Base-by-base conservation (phyloP, 2,329 filamentous ascomycete genomes). In the Penicillium sp. region DNA sequence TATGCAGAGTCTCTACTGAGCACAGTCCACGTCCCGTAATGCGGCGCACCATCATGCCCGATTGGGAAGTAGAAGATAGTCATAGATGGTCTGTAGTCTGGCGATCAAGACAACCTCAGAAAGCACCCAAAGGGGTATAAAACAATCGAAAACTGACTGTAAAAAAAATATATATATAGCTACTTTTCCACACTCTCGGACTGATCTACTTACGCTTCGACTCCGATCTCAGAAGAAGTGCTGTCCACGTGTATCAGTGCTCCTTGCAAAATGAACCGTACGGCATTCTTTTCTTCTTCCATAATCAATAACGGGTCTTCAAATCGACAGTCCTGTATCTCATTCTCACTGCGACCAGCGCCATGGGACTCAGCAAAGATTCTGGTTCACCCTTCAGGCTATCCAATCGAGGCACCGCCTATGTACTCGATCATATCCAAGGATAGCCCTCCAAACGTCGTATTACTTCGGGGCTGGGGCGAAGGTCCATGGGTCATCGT, bases 21-120 rank as follows among this genome's bases (percentile, higher is more conserved):
- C 41, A 28, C 41, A 26, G 33, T 24, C 45, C 45, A 39, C 31
- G 19, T 41, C 42, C 13, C 41, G 43, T 19, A 13, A 28, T 19
- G 5, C 32, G 29, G 50, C 47, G 53, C 51, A 39, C 12, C 21
- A 44, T 51, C 4, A 10, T 17, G 1, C 53, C 45, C 33, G 21
- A 51, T 43, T 41, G 13, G 48, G 51, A 46, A 39, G 13, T 17
- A 34, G 15, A 2, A 33, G 31, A 26, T 26, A 26, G 7, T 3
- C n/a, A 34, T 34, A 19, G 32, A 34, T 19, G 33, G 10, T 21
- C 2, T 7, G 7, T 21, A 35, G 5, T 35, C 34, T 35, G 17
- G 34, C 34, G 10, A 21, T 12, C 10, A 35, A 19, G 12, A 13
- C 17, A 35, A 35, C 17, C 21, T 21, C n/a, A 34, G 17, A 19